Evolutionary conservation across 2,329 filamentous ascomycete genomes (phyloP).

Genomic region (Penicillium sclerotigenum): DNA sequence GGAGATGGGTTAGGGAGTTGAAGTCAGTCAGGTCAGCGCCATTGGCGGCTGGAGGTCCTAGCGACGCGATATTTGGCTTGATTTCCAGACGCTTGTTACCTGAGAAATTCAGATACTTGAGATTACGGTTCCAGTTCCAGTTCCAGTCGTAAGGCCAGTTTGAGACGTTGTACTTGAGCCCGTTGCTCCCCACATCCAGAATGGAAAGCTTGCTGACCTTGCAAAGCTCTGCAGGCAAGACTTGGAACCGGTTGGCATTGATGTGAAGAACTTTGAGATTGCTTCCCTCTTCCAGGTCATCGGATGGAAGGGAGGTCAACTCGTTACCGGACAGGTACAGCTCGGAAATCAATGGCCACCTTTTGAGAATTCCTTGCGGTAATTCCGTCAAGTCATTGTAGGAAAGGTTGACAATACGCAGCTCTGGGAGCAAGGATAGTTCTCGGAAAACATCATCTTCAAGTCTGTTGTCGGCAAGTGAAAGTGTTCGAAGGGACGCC

Average conservation of each 20-base stretch:
- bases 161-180: slow-evolving; percentile 95
- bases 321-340: slow-evolving; percentile 95
- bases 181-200: slow-evolving; percentile 91
- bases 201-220: slow-evolving; percentile 89
- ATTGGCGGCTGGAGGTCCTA: slow-evolving; percentile 50
- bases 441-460: slow-evolving; percentile 96
- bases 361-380: slow-evolving; percentile 79
- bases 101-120: slow-evolving; percentile 92
- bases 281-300: slow-evolving; percentile 88
- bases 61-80: slow-evolving; percentile 60
- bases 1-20: slow-evolving; percentile 74
- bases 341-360: slow-evolving; percentile 86
- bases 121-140: slow-evolving; percentile 95
- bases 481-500: slow-evolving; percentile 76
- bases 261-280: slow-evolving; percentile 87
- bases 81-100: slow-evolving; percentile 97
- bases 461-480: slow-evolving; percentile 88
- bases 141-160: slow-evolving; percentile 99
- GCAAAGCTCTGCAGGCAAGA: slow-evolving; percentile 89
- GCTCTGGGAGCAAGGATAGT: slow-evolving; percentile 73
- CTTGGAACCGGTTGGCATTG: slow-evolving; percentile 97
- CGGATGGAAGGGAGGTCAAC: slow-evolving; percentile 82
- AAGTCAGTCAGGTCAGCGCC: slow-evolving; percentile 83
- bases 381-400: slow-evolving; percentile 95
- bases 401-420: slow-evolving; percentile 86